Conservation (phyloP, 164 flowering plant species). For the Kingdonia uniflora region DNA sequence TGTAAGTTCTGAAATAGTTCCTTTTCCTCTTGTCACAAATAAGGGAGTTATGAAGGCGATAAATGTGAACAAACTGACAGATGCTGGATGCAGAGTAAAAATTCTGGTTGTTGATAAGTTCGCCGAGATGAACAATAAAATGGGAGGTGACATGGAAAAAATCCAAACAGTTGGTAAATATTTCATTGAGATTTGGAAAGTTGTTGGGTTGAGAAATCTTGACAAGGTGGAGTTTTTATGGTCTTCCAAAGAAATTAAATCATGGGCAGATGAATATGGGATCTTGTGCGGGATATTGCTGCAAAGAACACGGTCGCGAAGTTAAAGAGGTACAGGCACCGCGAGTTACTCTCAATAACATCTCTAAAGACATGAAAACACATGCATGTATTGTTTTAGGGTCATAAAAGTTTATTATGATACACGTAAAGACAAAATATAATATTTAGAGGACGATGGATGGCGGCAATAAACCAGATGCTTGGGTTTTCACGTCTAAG, state of each 20-base stretch:
- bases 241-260: slow-evolving; percentile 86
- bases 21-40: no score
- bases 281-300: slow-evolving; percentile 90
- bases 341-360: no score
- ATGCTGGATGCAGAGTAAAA: slow-evolving; percentile 77
- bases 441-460: no score
- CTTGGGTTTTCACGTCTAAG: no score
- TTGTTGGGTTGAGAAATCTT: slow-evolving; percentile 65
- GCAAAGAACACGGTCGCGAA: slow-evolving; percentile 72
- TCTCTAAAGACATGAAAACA: neutral
- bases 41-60: slow-evolving; percentile 92
- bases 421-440: no score
- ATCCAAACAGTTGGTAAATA: slow-evolving; percentile 68
- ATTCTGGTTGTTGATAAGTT: slow-evolving; percentile 98
- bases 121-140: slow-evolving; percentile 83
- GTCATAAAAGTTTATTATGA: no score
- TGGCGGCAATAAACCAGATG: no score
- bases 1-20: no score
- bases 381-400: no score
- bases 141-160: slow-evolving; percentile 94
- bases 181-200: slow-evolving; percentile 90
- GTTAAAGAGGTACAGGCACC: slow-evolving; percentile 43
- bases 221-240: slow-evolving; percentile 77
- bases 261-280: slow-evolving; percentile 81
- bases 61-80: slow-evolving; percentile 73